phyloP scores from a whole-genome alignment of 768 basidiomycete species.

The Piloderma croceum region DNA sequence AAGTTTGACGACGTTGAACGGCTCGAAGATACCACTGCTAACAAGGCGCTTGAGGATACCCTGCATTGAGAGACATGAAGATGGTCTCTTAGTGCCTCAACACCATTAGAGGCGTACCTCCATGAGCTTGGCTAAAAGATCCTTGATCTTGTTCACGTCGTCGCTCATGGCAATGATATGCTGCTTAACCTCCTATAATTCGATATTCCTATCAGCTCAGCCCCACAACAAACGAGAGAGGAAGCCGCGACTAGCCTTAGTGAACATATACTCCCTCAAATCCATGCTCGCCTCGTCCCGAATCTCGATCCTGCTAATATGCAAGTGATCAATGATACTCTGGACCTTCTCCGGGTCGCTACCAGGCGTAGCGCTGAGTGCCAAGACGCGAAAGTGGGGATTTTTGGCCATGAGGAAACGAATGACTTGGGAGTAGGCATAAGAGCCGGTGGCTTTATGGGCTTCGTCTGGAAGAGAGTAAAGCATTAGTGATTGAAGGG shows the following conservation, averaged over 20 bases:
- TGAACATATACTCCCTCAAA: conserved; percentile 77
- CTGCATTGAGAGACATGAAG: conserved; percentile 16
- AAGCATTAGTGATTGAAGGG: background rate
- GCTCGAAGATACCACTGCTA: conserved; percentile 38
- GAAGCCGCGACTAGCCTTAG: too few species aligned
- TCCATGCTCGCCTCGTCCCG: conserved; percentile 88
- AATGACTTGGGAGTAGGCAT: conserved; percentile 86
- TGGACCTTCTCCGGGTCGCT: conserved; percentile 84
- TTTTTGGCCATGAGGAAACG: conserved; percentile 92
- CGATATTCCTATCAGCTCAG: conserved; percentile 1
- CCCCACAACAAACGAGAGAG: background rate
- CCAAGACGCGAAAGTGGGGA: conserved; percentile 86
- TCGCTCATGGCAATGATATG: conserved; percentile 73
- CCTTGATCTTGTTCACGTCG: conserved; percentile 58
- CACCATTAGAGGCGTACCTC: conserved; percentile 40
- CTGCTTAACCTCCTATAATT: conserved; percentile 63
- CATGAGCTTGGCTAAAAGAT: conserved; percentile 68
- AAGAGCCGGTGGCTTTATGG: conserved; percentile 89
- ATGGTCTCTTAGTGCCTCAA: background rate
- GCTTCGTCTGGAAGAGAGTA: conserved; percentile 67
- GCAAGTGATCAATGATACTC: conserved; percentile 82
- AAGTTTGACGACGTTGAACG: conserved; percentile 53
- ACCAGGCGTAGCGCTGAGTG: conserved; percentile 94
- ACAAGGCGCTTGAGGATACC: conserved; percentile 33
- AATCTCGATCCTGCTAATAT: conserved; percentile 93